Percentiles rank a stretch among this genome's conserved stretches.
These are phyloP conservation scores for Polyporus arcularius DNA, from an alignment of 768 basidiomycete genomes.

Conservation along the genomic window DNA sequence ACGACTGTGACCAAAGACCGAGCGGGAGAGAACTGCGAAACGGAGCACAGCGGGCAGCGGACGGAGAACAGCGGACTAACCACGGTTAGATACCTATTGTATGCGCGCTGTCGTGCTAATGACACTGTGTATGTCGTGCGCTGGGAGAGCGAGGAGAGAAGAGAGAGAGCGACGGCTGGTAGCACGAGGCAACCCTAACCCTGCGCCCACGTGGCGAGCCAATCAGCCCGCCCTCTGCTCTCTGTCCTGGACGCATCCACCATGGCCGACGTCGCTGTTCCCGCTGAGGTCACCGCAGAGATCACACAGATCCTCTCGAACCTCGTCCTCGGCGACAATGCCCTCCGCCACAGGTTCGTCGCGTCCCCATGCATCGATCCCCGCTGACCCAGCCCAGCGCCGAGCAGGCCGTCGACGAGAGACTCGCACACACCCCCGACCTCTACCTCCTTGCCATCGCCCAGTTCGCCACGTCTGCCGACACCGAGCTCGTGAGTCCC, in stretches of 20 bases:
- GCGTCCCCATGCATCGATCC: background rate
- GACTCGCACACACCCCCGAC: slow-evolving; percentile 76
- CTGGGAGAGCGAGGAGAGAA: too few species aligned
- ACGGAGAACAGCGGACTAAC: too few species aligned
- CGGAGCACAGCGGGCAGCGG: too few species aligned
- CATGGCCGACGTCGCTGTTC: slow-evolving; percentile 34
- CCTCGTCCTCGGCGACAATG: slow-evolving; percentile 82
- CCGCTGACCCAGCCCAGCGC: slow-evolving; percentile 45
- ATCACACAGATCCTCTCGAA: slow-evolving; percentile 85
- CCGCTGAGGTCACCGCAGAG: slow-evolving; percentile 71
- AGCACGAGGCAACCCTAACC: too few species aligned
- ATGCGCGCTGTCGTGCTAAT: too few species aligned
- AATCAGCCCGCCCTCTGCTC: background rate
- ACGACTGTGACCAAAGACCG: too few species aligned
- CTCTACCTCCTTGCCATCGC: slow-evolving; percentile 76
- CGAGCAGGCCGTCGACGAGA: slow-evolving; percentile 80
- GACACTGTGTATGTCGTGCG: too few species aligned
- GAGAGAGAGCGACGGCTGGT: too few species aligned
- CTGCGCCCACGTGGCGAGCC: too few species aligned
- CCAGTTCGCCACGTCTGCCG: slow-evolving; percentile 75
- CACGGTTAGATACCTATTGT: too few species aligned
- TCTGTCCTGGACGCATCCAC: background rate
- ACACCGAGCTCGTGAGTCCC: slow-evolving; percentile 73
- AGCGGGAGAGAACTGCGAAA: too few species aligned
- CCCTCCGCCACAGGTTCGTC: slow-evolving; percentile 68